A percentile compares a stretch with the other conserved stretches of the same genome.
phyloP scores from a whole-genome alignment of 139 green algal genomes.

The Penium margaritaceum region DNA sequence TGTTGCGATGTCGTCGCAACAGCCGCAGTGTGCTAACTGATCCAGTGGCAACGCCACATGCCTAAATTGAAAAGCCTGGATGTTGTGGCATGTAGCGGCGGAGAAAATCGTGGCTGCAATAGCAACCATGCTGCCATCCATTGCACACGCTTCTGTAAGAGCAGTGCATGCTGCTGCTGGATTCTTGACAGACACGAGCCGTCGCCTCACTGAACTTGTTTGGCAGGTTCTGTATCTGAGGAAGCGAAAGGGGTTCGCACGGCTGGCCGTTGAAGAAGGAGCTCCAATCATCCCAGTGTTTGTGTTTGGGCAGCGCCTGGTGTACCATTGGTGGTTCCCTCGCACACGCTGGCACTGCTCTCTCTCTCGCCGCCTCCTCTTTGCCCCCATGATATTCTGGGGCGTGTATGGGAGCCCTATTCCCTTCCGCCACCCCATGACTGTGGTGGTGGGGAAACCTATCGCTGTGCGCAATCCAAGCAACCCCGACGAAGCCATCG shows the following conservation, averaged over 20 bases:
- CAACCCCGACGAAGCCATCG: too few species aligned
- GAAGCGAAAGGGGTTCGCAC: conserved; percentile 66
- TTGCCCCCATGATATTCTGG: conserved; percentile 43
- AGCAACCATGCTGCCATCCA: too few species aligned
- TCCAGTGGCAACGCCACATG: too few species aligned
- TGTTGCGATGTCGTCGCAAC: too few species aligned
- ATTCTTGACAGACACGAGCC: too few species aligned
- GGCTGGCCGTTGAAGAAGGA: conserved; percentile 60
- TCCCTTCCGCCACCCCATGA: conserved; percentile 16
- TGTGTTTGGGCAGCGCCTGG: conserved; percentile 68
- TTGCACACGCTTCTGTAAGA: too few species aligned
- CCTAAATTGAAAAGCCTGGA: too few species aligned
- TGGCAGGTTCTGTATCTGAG: conserved; percentile 57
- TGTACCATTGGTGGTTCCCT: conserved; percentile 53
- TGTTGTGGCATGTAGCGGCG: too few species aligned
- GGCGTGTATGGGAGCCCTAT: conserved; percentile 19
- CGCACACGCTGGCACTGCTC: conserved; percentile 4
- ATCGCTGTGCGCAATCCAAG: conserved; percentile 2
- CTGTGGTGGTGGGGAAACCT: conserved; percentile 27
- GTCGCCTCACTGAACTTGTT: too few species aligned
- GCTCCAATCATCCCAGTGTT: conserved; percentile 71
- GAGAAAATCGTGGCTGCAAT: too few species aligned
- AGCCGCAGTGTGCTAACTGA: too few species aligned
- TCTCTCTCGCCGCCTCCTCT: conserved; percentile 19
- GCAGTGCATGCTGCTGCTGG: too few species aligned